phyloP scores from a whole-genome alignment of 768 basidiomycete genomes.

The Suillus subalutaceus region DNA sequence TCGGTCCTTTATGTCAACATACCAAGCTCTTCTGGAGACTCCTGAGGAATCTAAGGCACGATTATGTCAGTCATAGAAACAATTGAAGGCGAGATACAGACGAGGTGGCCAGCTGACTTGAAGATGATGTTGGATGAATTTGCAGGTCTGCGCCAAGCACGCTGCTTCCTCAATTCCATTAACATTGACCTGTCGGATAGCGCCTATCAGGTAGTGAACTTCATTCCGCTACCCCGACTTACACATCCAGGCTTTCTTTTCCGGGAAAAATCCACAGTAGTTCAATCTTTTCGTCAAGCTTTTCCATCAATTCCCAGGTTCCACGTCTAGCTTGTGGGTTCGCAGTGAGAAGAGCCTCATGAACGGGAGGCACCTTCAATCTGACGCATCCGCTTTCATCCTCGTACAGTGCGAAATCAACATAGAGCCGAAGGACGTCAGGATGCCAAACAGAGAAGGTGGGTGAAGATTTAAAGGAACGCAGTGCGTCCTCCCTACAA shows the following conservation, averaged over 20 bases:
- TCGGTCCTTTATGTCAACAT: background rate
- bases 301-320: conserved; percentile 30
- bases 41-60: conserved; percentile 27
- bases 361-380: conserved; percentile 68
- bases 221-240: background rate
- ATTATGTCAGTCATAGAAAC: background rate
- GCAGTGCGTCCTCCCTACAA: conserved; percentile 60
- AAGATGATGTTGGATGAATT: conserved; percentile 33
- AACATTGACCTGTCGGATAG: conserved; percentile 15
- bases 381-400: conserved; percentile 41
- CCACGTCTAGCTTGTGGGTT: conserved; percentile 37
- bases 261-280: conserved; percentile 33
- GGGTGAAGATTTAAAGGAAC: conserved; percentile 48
- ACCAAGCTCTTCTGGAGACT: conserved; percentile 34
- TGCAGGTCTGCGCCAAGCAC: conserved; percentile 32
- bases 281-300: conserved; percentile 27
- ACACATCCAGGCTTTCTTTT: conserved; percentile 13
- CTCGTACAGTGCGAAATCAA: conserved; percentile 55
- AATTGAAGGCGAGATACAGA: conserved; percentile 15
- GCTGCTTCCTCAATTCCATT: conserved; percentile 15
- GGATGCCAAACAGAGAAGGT: conserved; percentile 79
- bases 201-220: background rate
- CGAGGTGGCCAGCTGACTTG: conserved; percentile 29
- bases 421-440: conserved; percentile 57
- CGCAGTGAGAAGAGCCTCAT: conserved; percentile 64